These are phyloP conservation scores for Lentinula guzmanii DNA, from an alignment of 768 basidiomycete species.

Conservation along the genomic window DNA sequence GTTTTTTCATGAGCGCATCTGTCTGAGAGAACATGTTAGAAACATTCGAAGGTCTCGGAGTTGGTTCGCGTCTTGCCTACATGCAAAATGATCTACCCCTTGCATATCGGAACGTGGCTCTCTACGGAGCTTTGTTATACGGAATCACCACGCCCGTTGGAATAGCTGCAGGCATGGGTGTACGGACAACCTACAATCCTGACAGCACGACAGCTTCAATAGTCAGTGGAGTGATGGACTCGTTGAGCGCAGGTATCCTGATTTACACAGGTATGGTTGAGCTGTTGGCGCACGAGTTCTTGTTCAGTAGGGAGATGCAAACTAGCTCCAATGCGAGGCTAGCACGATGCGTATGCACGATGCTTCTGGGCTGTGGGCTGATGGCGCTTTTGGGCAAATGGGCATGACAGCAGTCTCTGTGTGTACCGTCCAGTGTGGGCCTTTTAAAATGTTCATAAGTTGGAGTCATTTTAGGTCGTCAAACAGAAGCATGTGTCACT, in stretches of 20 bases:
- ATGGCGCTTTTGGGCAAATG: constrained; percentile 92
- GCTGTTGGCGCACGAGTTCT: constrained; percentile 91
- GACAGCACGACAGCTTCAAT: constrained; percentile 68
- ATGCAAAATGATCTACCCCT: constrained; percentile 45
- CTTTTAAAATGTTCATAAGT: too few relatives aligned
- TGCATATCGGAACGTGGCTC: constrained; percentile 49
- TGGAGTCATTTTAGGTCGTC: too few relatives aligned
- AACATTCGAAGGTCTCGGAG: constrained; percentile 90
- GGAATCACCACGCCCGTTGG: constrained; percentile 83
- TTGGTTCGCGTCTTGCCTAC: constrained; percentile 87
- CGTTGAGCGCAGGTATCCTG: constrained; percentile 82
- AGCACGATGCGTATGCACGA: constrained; percentile 62
- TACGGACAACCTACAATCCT: constrained; percentile 77
- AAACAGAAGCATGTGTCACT: too few relatives aligned
- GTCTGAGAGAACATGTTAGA: constrained; percentile 34
- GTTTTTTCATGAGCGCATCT: background rate
- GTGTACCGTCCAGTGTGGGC: too few relatives aligned
- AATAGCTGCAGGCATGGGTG: constrained; percentile 77
- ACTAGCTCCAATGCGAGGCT: constrained; percentile 56
- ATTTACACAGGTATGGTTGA: constrained; percentile 86
- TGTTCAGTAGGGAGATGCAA: constrained; percentile 85
- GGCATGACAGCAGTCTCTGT: constrained; percentile 45
- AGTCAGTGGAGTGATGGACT: constrained; percentile 80
- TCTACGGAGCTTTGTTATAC: constrained; percentile 57
- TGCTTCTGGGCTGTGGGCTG: constrained; percentile 72